Evolutionary conservation across 257 asterid genomes (phyloP), one percentile per base, ranked within the genome.

Genomic region (Ajuga chamaepitys): DNA sequence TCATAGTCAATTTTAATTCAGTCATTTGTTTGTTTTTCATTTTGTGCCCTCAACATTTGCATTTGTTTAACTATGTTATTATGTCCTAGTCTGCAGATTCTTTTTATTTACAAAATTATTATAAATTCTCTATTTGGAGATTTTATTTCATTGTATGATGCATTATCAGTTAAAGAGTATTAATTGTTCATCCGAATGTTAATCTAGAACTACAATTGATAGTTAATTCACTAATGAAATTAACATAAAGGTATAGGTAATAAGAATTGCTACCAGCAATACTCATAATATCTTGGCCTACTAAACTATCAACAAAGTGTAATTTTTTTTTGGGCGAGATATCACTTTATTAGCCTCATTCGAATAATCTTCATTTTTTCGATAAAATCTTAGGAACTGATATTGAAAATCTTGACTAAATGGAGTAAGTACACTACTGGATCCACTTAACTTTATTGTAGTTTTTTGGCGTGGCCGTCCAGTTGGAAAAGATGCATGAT

Each of bases 401-500:
- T 44, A 20, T 6, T 38, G 45, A 67, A 57, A 56, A 42, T 28
- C 32, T 41, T 17, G 64, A 67, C 58, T 67, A 24, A 21, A 18
- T 25, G 11, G 38, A 20, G 47, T 67, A 18, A 48, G 48, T 18
- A 30, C 40, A 53, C 24, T 30, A 45, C 13, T 14, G 17, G 35
- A 56, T 67, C 47, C 26, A 22, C 13, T 45, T 45, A 21, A 9
- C 25, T 34, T 42, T 56, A 67, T 55, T 56, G 11, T 13, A 7
- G 12, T 8, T 51, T 24, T 9, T 53, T 51, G n/a, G 17, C 11
- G 22, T 9, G 68, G 17, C 37, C n/a, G 30, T 24, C 41, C 41
- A 64, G 21, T 34, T 64, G 30, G 70, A 64, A 64, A 64, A 62
- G 47, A 34, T 52, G 30, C n/a, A 34, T 52, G 30, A n/a, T 46